Evolutionary conservation across 345 rosid genomes (phyloP), one percentile per base, ranked within the genome.

Genomic region (Acer yangbiense): DNA sequence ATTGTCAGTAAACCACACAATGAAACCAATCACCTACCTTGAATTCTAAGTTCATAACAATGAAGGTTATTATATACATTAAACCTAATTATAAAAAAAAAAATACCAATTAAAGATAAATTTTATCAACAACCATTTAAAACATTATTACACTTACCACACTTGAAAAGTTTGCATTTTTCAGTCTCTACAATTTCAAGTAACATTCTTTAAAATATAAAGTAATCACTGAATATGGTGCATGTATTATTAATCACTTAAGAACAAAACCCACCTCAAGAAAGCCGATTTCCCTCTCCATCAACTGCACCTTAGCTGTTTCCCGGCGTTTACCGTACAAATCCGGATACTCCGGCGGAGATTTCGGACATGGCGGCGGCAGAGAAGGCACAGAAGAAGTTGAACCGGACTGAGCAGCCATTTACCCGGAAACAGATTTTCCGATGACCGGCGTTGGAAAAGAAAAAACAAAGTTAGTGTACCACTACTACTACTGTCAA

Each of bases 271-370:
- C 80, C 86, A 90, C 99, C 98, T 93, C 89, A 69, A 95, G 96
- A 79, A 92, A 90, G 80, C 96, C 85, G 78, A 92, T 92, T 76
- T 95, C 98, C 83, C 98, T 87, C 87, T 95, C 93, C 39, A 95
- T 91, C 90, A 90, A 88, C 87, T 90, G 94, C 55, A 93, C 96
- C 82, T 88, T 92, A n/a, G 96, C 94, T 76, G 80, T 81, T 82
- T 88, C 94, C 81, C 93, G 85, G 52, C 98, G 88, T 76, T 88
- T 93, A 20, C 99, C 97, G 73, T 90, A 95, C 89, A 95, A 92
- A 87, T 95, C 98, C 21, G 99, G 99, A 84, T 92, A 95, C 78
- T 83, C 86, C 77, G 98, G 99, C 73, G 98, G 99, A 57, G 98
- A 92, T 84, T 90, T 93, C 0, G 98, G 99, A 64, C 87, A 78